Conservation (phyloP, 306 rosid genomes). For the Vigna mungo region DNA sequence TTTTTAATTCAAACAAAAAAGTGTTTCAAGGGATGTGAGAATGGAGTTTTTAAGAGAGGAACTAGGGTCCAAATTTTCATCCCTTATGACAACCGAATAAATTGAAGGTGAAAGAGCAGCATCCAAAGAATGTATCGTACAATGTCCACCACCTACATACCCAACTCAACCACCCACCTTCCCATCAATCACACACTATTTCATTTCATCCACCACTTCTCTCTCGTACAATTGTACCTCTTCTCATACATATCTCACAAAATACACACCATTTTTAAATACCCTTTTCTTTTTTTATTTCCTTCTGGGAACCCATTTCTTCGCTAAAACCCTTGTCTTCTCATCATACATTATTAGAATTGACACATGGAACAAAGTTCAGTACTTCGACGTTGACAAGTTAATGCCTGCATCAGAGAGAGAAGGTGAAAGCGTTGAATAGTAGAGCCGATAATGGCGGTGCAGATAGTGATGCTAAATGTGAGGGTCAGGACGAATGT, state of each 20-base stretch:
- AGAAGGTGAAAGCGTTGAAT: constrained; percentile 4
- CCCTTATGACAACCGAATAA: constrained; percentile 58
- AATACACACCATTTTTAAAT: no score
- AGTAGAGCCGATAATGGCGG: not conserved
- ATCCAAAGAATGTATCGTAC: constrained; percentile 42
- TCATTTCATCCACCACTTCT: constrained; percentile 36
- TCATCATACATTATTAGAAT: constrained; percentile 29
- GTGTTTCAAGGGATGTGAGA: constrained; percentile 6
- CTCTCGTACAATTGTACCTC: constrained; percentile 12
- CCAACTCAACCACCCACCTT: constrained; percentile 40
- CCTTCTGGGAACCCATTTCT: no score
- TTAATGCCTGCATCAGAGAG: constrained; percentile 37
- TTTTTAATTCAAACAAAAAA: no score
- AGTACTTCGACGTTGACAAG: constrained; percentile 62
- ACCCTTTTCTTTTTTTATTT: no score
- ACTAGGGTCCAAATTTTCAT: constrained; percentile 50
- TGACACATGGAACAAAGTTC: constrained; percentile 60
- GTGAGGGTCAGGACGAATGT: not conserved
- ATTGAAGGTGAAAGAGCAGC: constrained; percentile 57
- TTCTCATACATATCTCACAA: not conserved
- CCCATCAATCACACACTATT: constrained; percentile 44
- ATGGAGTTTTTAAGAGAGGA: constrained; percentile 31
- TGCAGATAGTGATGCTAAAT: not conserved
- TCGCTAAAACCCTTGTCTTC: not conserved
- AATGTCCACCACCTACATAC: constrained; percentile 45